A percentile compares a stretch with the other conserved stretches of the same genome.
These are phyloP conservation scores for Bombardia bombarda DNA, from an alignment of 495 filamentous ascomycete genomes.

Conservation along the genomic window DNA sequence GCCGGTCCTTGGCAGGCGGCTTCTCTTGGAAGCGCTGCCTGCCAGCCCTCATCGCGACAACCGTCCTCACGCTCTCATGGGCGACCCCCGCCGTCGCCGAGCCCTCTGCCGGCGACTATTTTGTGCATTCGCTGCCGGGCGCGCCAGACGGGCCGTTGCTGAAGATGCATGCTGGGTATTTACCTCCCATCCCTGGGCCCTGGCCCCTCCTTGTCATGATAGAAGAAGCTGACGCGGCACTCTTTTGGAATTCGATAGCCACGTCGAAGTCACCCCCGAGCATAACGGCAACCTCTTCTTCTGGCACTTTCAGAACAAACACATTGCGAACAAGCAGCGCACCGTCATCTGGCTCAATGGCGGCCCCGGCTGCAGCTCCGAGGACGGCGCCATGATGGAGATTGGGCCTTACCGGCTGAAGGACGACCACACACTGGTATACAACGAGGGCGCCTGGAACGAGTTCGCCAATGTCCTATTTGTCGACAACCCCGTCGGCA, in stretches of 20 bases:
- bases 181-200: constrained; percentile 19
- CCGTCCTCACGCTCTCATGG: constrained; percentile 29
- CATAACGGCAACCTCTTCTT: constrained; percentile 93
- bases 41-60: constrained; percentile 21
- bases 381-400: constrained; percentile 97
- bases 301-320: constrained; percentile 93
- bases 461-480: constrained; percentile 96
- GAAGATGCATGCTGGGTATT: constrained; percentile 96
- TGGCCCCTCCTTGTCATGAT: too few species aligned
- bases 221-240: constrained; percentile 12
- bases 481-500: constrained; percentile 93
- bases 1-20: constrained; percentile 16
- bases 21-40: constrained; percentile 27
- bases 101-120: constrained; percentile 73
- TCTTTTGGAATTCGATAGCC: constrained; percentile 44
- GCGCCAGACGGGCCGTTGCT: constrained; percentile 72
- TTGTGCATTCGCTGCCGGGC: constrained; percentile 74
- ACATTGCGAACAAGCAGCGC: constrained; percentile 85
- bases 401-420: constrained; percentile 87
- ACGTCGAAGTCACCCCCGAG: constrained; percentile 78
- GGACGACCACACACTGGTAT: constrained; percentile 60
- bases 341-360: constrained; percentile 98
- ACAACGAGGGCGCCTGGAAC: constrained; percentile 91
- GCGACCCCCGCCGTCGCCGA: constrained; percentile 25
- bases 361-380: constrained; percentile 91